Evolutionary conservation across 1,139 yeast species (phyloP), one percentile per base, ranked within the genome.

Genomic region (Martiniozyma asiatica): DNA sequence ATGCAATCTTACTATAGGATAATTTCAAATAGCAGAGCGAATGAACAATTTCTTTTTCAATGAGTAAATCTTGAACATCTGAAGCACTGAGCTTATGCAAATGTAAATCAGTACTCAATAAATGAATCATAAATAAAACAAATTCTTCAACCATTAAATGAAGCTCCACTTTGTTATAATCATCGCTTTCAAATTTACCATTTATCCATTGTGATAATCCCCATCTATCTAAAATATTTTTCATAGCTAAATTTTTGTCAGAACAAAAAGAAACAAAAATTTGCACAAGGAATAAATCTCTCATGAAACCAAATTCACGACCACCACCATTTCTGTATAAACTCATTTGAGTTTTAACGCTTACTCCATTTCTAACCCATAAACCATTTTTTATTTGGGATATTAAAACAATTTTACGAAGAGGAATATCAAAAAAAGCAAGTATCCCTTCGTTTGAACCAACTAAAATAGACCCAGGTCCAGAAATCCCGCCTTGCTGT

Each of bases 311-410:
- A 39, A 73, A 70, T 41, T 89, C 97, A 32, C 97, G 61, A 29
- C 87, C 64, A 6, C 85, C 81, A n/a, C 85, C 69, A 37, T 72
- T 78, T 25, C 81, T 68, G 50, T 89, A 89, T 39, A 85, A 73
- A 42, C 75, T 78, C 41, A 80, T 64, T 47, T 89, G 97, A 20
- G 76, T 74, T 30, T 80, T 65, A 9, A 84, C 73, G 26, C 89
- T 77, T 38, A 72, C 67, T 1, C 87, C 87, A 50, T 71, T 71
- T 42, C 78, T 56, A 0, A 70, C 76, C 77, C 77, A 70, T 34
- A 63, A 61, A 0, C 76, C 76, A 0, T 70, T 59, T 38, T 69
- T 69, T 3, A 70, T 67, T 41, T 70, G 77, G 0, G 75, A 63
- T 53, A 66, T 52, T 8, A 69, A 48, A 1, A 66, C 77, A 20